Percentiles rank a stretch among this genome's conserved stretches.
Conservation (phyloP, 345 rosid species). For the Rhizophora apiculata region DNA sequence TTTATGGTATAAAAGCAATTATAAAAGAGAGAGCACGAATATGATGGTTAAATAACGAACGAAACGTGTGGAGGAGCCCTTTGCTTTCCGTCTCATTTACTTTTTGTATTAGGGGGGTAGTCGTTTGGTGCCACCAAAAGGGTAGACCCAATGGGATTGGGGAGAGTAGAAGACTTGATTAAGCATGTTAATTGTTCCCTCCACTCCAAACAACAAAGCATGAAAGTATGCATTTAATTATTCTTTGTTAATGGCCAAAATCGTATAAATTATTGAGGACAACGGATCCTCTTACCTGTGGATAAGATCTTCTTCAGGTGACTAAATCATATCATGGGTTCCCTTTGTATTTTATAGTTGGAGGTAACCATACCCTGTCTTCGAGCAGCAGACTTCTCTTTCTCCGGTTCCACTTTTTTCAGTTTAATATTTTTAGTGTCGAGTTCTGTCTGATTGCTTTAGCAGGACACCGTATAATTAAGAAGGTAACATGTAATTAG, state of each 20-base stretch:
- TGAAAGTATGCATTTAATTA: constrained; percentile 19
- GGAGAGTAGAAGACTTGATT: constrained; percentile 18
- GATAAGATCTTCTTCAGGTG: constrained; percentile 56
- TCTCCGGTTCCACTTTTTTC: too few species aligned
- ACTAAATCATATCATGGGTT: constrained; percentile 54
- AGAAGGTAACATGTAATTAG: too few species aligned
- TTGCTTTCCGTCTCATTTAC: constrained; percentile 28
- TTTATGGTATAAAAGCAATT: neutral
- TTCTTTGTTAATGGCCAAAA: neutral
- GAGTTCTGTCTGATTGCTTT: too few species aligned
- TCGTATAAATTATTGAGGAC: constrained; percentile 11
- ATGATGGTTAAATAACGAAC: constrained; percentile 17
- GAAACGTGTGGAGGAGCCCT: constrained; percentile 24
- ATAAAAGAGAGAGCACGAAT: neutral
- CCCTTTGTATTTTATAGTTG: neutral
- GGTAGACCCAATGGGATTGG: constrained; percentile 37
- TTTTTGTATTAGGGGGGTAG: neutral
- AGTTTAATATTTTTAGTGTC: too few species aligned
- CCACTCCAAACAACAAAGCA: constrained; percentile 48
- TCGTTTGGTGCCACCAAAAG: constrained; percentile 40
- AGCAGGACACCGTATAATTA: too few species aligned
- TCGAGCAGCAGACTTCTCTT: neutral
- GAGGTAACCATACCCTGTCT: constrained; percentile 8
- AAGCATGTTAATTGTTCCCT: constrained; percentile 46
- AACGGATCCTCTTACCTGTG: constrained; percentile 41